These are phyloP conservation scores for Podospora pseudopauciseta DNA, from an alignment of 495 filamentous ascomycete species.

Conservation along the genomic window DNA sequence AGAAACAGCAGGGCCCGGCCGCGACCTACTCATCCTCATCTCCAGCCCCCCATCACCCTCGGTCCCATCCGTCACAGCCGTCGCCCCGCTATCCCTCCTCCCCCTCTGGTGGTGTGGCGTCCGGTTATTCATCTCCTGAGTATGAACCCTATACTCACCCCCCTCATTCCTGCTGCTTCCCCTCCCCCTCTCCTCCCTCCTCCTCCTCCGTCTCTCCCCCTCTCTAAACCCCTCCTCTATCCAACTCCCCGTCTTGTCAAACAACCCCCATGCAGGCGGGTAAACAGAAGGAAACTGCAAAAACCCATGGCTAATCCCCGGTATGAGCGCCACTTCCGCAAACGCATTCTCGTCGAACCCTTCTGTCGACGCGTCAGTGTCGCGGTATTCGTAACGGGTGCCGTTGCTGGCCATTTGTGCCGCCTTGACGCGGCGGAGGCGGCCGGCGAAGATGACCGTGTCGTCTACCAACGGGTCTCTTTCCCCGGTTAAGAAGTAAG, in stretches of 20 bases:
- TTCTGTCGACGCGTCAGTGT: constrained; percentile 22
- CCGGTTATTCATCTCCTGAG: constrained; percentile 13
- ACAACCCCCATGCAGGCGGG: constrained; percentile 79
- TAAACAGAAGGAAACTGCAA: constrained; percentile 84
- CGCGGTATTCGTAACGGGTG: constrained; percentile 30
- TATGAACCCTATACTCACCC: constrained; percentile 22
- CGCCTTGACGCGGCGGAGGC: constrained; percentile 76
- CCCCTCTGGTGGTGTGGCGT: not conserved
- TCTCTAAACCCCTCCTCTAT: constrained; percentile 67
- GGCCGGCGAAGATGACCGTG: constrained; percentile 90
- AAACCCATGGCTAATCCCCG: constrained; percentile 88
- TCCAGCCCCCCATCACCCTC: constrained; percentile 50
- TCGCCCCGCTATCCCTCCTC: not conserved
- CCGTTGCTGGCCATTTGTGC: constrained; percentile 45
- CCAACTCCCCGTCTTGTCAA: constrained; percentile 72
- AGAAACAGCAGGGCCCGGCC: constrained; percentile 3
- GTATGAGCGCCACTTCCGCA: constrained; percentile 78
- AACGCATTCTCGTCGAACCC: constrained; percentile 71
- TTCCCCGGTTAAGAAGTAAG: constrained; percentile 90
- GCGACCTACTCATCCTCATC: constrained; percentile 57
- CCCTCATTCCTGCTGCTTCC: constrained; percentile 10
- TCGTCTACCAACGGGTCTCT: constrained; percentile 94
- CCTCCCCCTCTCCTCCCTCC: constrained; percentile 23
- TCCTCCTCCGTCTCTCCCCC: constrained; percentile 29
- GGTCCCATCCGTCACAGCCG: constrained; percentile 1